Evolutionary conservation across 371 early-diverging fungal species (phyloP), one percentile per base, ranked within the genome.

Genomic region (Lichtheimia corymbifera): DNA sequence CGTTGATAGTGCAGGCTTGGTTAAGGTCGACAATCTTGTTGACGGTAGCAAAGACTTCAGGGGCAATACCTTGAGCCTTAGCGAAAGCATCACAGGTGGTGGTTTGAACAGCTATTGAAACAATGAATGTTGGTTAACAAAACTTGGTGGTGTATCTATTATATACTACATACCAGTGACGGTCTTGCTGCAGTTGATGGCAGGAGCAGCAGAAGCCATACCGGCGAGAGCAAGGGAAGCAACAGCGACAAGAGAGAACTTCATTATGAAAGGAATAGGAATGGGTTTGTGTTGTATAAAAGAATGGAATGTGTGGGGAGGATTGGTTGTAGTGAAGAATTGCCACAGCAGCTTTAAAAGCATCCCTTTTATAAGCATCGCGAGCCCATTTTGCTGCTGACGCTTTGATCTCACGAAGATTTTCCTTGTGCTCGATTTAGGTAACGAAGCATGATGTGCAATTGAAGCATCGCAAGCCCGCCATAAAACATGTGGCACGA

Each of bases 171-270:
- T 41, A 35, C 42, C 42, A 56, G 27, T 18, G 25, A 24, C 45
- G 28, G 28, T 15, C 22, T 22, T 56, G n/a, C 25, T 22, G 27
- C 57, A 56, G 35, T 27, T 20, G 17, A 41, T 22, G 57, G 18
- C 4, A 20, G 47, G 47, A 47, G 45, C 57, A 27, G 57, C 57
- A 27, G 57, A 56, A 52, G 52, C 60, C 15, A 52, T 12, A 52
- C 60, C 60, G 41, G 60, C 60, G 24, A 59, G 30, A 17, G 60
- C 60, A 52, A 59, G 52, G 27, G 60, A 30, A 43, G 60, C 60
- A 52, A 52, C 53, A 52, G 52, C 50, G 28, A 59, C 41, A 52
- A 59, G 22, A 43, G 60, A 40, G 60, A 59, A 59, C 52, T 59
- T 59, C 60, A 59, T 59, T 20, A 43, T 51, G 59, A 44, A n/a